Evolutionary conservation across 2,329 filamentous ascomycete species (phyloP).

Genomic region (Xylariaceae sp.): DNA sequence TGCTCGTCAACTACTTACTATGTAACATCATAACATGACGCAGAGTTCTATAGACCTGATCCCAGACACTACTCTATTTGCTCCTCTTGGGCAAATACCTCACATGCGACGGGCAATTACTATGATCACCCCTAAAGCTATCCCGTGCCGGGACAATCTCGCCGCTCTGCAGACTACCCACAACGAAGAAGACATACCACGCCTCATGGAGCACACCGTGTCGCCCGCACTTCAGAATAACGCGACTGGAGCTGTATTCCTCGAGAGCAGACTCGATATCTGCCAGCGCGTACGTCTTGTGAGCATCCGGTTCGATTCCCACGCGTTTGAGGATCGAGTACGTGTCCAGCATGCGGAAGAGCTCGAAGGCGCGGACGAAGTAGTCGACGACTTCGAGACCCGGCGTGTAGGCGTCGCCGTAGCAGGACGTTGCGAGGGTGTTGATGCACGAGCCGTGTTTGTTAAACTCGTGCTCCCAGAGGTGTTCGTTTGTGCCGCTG

Average conservation of each 20-base stretch:
- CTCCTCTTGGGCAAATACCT: slow-evolving; percentile 38
- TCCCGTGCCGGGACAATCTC: slow-evolving; percentile 42
- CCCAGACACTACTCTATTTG: background rate
- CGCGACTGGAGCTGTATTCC: slow-evolving; percentile 40
- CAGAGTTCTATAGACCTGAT: background rate
- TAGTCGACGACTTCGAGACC: slow-evolving; percentile 44
- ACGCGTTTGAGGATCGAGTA: slow-evolving; percentile 36
- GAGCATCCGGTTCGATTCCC: slow-evolving; percentile 35
- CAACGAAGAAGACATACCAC: slow-evolving; percentile 50
- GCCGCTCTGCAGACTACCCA: slow-evolving; percentile 47
- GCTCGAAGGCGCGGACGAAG: slow-evolving; percentile 38
- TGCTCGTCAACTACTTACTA: background rate
- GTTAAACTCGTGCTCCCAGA: slow-evolving; percentile 68
- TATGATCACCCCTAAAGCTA: slow-evolving; percentile 35
- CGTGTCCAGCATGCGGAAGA: slow-evolving; percentile 41
- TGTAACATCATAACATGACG: background rate
- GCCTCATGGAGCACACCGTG: slow-evolving; percentile 43
- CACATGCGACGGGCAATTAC: slow-evolving; percentile 38
- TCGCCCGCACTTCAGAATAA: slow-evolving; percentile 41
- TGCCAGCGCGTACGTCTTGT: slow-evolving; percentile 39
- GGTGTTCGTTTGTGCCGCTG: slow-evolving; percentile 37
- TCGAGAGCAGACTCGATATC: slow-evolving; percentile 41
- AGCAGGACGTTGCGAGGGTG: slow-evolving; percentile 61
- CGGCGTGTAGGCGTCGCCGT: slow-evolving; percentile 45
- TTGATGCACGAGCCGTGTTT: slow-evolving; percentile 70